Evolutionary conservation across 169 alveolate species (phyloP).

Genomic region (Plasmodium cynomolgi): DNA sequence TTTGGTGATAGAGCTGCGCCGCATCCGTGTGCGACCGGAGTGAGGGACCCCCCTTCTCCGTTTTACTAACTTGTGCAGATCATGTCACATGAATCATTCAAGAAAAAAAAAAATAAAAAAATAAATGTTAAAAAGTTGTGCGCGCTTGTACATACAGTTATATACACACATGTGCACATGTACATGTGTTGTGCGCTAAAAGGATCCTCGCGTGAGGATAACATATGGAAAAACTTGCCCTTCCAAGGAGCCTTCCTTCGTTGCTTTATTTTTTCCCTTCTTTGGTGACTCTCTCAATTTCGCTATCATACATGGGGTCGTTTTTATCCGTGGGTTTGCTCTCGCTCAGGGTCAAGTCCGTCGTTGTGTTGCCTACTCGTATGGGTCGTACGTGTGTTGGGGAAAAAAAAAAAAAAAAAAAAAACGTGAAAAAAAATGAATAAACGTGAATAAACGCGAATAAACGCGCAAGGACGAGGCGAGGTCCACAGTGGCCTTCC

Average conservation of each 20-base stretch:
- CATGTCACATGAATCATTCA: not conserved
- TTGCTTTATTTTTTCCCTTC: constrained; percentile 21
- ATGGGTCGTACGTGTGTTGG: not conserved
- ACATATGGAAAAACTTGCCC: not conserved
- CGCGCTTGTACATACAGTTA: not conserved
- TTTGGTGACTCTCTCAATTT: constrained; percentile 16
- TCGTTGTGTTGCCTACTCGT: constrained; percentile 26
- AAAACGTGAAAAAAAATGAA: not conserved
- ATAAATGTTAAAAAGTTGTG: not conserved
- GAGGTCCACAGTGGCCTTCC: not conserved
- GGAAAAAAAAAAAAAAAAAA: constrained; percentile 3
- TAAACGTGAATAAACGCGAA: not conserved
- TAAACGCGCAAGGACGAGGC: not conserved
- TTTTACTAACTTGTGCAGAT: not conserved
- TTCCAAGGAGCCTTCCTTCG: not conserved
- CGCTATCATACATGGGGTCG: constrained; percentile 77
- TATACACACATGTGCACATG: not conserved
- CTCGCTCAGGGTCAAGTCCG: constrained; percentile 10
- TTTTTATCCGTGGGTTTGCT: constrained; percentile 45
- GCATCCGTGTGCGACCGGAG: not conserved
- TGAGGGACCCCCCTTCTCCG: not conserved
- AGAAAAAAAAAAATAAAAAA: not conserved
- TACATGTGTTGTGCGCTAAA: not conserved
- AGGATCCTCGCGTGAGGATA: not conserved
- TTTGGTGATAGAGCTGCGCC: not conserved